Evolutionary conservation across 805 yeast species (phyloP).

Genomic region (Myxozyma neotropica): DNA sequence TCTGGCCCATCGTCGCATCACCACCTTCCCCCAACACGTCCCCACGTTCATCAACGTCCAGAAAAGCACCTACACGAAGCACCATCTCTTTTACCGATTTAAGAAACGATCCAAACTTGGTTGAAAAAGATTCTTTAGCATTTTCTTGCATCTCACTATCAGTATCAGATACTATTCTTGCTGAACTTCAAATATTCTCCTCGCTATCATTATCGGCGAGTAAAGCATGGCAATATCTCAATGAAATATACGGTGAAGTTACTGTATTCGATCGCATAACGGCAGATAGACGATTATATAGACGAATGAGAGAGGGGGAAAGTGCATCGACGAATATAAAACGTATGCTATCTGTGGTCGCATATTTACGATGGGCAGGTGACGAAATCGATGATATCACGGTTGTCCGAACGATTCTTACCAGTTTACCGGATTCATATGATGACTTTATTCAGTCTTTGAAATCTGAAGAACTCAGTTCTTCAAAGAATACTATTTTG

Average conservation of each 20-base stretch:
- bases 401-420: slow-evolving; percentile 17
- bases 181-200: not conserved
- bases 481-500: slow-evolving; percentile 2
- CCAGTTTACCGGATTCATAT: slow-evolving; percentile 20
- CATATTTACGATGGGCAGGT: slow-evolving; percentile 23
- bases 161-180: slow-evolving; percentile 8
- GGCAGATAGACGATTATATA: slow-evolving; percentile 14
- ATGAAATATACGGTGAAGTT: slow-evolving; percentile 6
- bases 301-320: slow-evolving; percentile 5
- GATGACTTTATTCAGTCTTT: slow-evolving; percentile 10
- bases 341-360: slow-evolving; percentile 7
- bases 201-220: not conserved
- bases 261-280: slow-evolving; percentile 15
- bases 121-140: slow-evolving; percentile 9
- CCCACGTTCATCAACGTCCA: not conserved
- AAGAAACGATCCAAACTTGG: not conserved
- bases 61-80: not conserved
- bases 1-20: slow-evolving; percentile 11
- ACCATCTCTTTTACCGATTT: not conserved
- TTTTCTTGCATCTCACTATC: slow-evolving; percentile 14
- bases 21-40: not conserved
- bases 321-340: slow-evolving; percentile 2
- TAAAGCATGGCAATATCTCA: slow-evolving; percentile 19
- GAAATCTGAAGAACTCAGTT: slow-evolving; percentile 5
- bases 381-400: slow-evolving; percentile 11